These are phyloP conservation scores for Aurinia saxatilis DNA, from an alignment of 345 rosid species.

Conservation along the genomic window DNA sequence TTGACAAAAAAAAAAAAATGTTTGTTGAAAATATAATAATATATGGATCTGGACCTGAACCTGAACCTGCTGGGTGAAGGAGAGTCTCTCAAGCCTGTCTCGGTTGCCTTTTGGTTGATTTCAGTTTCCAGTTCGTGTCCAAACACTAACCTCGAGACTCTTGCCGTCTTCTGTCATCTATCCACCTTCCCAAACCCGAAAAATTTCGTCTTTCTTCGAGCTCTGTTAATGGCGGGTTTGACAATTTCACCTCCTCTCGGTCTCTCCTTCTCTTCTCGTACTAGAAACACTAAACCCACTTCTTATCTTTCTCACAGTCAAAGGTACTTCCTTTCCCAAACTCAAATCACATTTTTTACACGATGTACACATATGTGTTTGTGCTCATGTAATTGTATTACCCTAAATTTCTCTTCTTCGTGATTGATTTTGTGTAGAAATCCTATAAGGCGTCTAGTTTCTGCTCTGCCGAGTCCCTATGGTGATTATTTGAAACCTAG, in stretches of 20 bases:
- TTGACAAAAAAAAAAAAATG: too few relatives aligned
- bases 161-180: conserved; percentile 20
- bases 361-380: background rate
- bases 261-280: conserved; percentile 28
- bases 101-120: background rate
- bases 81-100: background rate
- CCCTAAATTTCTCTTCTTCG: background rate
- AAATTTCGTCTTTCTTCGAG: background rate
- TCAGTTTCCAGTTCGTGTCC: conserved; percentile 15
- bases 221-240: conserved; percentile 41
- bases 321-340: conserved; percentile 28
- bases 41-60: background rate
- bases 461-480: conserved; percentile 37
- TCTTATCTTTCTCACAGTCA: conserved; percentile 23
- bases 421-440: conserved; percentile 28
- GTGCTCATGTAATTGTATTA: background rate
- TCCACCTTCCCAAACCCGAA: conserved; percentile 8
- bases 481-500: conserved; percentile 33
- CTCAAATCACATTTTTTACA: background rate
- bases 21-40: background rate
- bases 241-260: conserved; percentile 36
- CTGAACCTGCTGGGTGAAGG: background rate
- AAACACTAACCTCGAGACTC: conserved; percentile 7
- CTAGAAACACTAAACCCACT: conserved; percentile 16
- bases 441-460: conserved; percentile 26